Base-by-base conservation (phyloP, 2,329 filamentous ascomycete genomes). In the Cercospora beticola region DNA sequence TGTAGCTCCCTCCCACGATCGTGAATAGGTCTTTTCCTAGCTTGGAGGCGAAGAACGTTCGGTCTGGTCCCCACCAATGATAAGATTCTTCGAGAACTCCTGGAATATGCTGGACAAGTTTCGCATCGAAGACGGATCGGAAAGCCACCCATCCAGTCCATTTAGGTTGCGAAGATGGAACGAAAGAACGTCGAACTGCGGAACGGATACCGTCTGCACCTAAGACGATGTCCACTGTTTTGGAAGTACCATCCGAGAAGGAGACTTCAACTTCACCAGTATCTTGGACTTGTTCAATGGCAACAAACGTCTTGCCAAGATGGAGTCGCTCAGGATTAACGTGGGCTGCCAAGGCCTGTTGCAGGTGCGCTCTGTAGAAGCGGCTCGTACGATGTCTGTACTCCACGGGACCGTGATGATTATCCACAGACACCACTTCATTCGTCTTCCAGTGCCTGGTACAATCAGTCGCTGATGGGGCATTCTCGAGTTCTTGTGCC, bases 131-230 rank as follows among this genome's bases (percentile, higher is more conserved):
- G 1, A 80, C 75, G 4, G 78, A 76, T 7, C 79, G 75, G 68
- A 80, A 80, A 1, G 79, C 78, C 4, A 78, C 77, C 74, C 75
- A 77, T 4, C 80, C 79, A 16, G 78, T 79, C 79, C 79, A 81
- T 65, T 77, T 74, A 0, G 79, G 75, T 49, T 74, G 64, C 12
- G 76, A 78, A 6, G 71, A 70, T 1, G 74, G 75, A 1, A 77
- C 76, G 52, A 78, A 77, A 18, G 54, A 71, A 7, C 68, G 67
- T 56, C 70, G 70, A 62, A 78, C 65, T 62, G 77, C 76, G n/a
- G 79, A 81, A n/a, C 73, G 73, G n/a, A 81, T 75, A 1, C 79
- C 79, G 72, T 81, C 79, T 40, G 79, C 76, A 23, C 78, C 79
- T 3, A 81, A 40, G 0, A 81, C 62, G 18, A 80, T 64, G 68